Evolutionary conservation across 1,284 basidiomycete species (phyloP).

Genomic region (Trichosporon asahii): DNA sequence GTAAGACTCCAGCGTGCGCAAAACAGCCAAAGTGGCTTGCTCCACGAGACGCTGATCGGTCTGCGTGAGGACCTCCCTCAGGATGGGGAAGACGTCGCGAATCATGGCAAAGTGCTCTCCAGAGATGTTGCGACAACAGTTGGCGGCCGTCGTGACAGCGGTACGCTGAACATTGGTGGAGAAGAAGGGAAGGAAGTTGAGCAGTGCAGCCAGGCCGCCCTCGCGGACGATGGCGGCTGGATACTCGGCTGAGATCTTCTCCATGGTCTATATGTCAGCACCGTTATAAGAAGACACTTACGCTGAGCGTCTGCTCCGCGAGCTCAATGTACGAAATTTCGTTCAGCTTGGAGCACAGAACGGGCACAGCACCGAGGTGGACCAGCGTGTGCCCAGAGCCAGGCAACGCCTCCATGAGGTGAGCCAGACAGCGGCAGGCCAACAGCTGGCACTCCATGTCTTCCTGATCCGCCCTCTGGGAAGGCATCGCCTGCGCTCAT

Average conservation of each 20-base stretch:
- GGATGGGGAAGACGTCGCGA: constrained; percentile 82
- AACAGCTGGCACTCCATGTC: constrained; percentile 85
- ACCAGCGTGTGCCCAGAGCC: constrained; percentile 91
- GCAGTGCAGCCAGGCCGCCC: constrained; percentile 81
- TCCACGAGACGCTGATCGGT: constrained; percentile 91
- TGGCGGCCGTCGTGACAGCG: constrained; percentile 90
- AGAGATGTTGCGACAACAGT: constrained; percentile 87
- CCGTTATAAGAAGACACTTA: constrained; percentile 54
- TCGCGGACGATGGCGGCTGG: constrained; percentile 90
- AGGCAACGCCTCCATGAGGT: constrained; percentile 93
- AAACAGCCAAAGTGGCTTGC: constrained; percentile 86
- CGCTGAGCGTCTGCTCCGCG: constrained; percentile 91
- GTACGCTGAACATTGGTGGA: constrained; percentile 93
- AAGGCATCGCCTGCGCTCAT: constrained; percentile 46
- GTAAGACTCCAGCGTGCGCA: constrained; percentile 86
- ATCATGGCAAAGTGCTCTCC: constrained; percentile 83
- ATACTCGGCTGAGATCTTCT: constrained; percentile 95
- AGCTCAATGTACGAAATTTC: constrained; percentile 95
- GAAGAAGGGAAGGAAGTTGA: constrained; percentile 94
- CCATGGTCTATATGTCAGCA: constrained; percentile 67
- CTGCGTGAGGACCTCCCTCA: constrained; percentile 83
- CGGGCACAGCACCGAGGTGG: constrained; percentile 89
- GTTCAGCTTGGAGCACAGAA: constrained; percentile 88
- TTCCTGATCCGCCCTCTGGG: constrained; percentile 44
- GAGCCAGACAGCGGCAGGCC: constrained; percentile 89